Base-by-base conservation (phyloP, 108 stramenopile genomes). In the Nitzschia sp. region DNA sequence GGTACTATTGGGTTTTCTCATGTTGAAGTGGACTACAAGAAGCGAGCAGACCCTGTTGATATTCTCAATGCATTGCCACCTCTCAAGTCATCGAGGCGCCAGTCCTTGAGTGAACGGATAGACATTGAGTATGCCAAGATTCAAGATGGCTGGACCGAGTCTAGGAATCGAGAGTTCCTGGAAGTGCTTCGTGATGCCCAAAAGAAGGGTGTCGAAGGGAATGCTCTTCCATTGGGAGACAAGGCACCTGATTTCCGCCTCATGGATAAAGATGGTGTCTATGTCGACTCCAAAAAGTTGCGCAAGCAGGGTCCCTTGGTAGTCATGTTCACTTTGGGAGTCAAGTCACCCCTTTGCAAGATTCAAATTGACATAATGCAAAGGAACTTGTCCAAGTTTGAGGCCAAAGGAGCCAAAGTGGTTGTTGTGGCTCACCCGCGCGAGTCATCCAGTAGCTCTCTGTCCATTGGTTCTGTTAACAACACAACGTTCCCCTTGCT, bases 171-270 rank as follows among this genome's bases (percentile, higher is more conserved):
- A 20, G 11, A 22, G 15, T 55, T 55, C 12, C 42, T 62, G 8
- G 61, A 62, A 2, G 61, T 29, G 9, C 10, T 67, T 15, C 22
- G 55, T 1, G 14, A 25, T 42, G 10, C 51, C 39, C 29, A 55
- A 40, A 38, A 19, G 8, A 12, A 55, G 26, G 66, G 34, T 20
- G 24, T 42, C 10, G 54, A 53, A 6, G 17, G 19, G 11, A 11
- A 14, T 6, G 72, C 72, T 3, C 25, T 66, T 10, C 10, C 65
- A 42, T 42, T 53, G 8, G 66, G 66, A 17, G 37, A 42, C 7
- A 73, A 42, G 39, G 64, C 72, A 11, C 72, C 72, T 7, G 72
- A 73, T 39, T 73, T 73, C 62, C 24, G 41, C 0, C 41, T 67
- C 2, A 8, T 6, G 10, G 62, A 25, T 15, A 15, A 46, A 0